A percentile compares a stretch with the other conserved stretches of the same genome.
Conservation (phyloP, 139 green algal genomes). For the Gonium pectorale region DNA sequence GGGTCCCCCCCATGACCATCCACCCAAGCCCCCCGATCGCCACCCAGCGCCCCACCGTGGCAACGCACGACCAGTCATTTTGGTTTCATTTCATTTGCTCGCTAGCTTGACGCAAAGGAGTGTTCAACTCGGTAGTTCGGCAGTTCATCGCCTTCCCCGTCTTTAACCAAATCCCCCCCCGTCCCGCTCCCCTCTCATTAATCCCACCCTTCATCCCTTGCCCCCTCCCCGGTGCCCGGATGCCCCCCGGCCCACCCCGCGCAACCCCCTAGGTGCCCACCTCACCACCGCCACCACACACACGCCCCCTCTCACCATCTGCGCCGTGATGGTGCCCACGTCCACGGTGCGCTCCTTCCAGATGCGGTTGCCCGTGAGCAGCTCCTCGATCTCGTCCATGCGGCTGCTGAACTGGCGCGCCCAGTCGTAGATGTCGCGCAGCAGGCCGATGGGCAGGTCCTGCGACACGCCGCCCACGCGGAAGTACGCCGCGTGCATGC, state of each 20-base stretch:
- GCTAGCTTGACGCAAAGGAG: too few relatives aligned
- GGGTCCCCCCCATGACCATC: too few relatives aligned
- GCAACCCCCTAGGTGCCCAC: background rate
- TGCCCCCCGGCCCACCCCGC: background rate
- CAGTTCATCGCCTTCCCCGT: too few relatives aligned
- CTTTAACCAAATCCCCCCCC: too few relatives aligned
- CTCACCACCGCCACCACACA: background rate
- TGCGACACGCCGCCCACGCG: slow-evolving; percentile 72
- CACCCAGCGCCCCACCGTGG: too few relatives aligned
- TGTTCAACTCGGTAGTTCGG: too few relatives aligned
- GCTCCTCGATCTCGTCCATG: slow-evolving; percentile 92
- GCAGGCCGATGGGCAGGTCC: slow-evolving; percentile 86
- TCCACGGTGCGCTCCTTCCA: slow-evolving; percentile 92
- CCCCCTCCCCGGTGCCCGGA: too few relatives aligned
- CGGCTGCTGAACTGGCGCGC: slow-evolving; percentile 83
- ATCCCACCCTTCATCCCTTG: too few relatives aligned
- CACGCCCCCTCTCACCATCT: slow-evolving; percentile 62
- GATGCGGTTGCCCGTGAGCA: slow-evolving; percentile 89
- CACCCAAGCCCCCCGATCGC: too few relatives aligned
- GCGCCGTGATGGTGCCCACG: slow-evolving; percentile 84
- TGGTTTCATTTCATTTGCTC: too few relatives aligned
- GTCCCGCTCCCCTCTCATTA: too few relatives aligned
- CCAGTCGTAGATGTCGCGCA: slow-evolving; percentile 88
- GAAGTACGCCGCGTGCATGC: slow-evolving; percentile 85
- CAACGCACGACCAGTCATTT: too few relatives aligned